phyloP scores from a whole-genome alignment of 768 basidiomycete genomes.

The Rubroboletus pulcherrimus region DNA sequence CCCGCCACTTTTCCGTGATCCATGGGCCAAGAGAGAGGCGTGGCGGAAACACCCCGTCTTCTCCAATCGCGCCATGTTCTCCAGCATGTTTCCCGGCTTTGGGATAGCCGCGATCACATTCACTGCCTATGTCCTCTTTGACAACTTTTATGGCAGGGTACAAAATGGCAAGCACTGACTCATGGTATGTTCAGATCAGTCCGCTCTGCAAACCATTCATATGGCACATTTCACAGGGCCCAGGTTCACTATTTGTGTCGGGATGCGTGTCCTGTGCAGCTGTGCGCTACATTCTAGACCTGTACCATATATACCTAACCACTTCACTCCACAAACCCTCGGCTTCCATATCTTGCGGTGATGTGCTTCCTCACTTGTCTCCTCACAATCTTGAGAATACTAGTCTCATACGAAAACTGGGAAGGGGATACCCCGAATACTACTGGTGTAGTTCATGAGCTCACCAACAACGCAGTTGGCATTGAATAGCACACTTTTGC shows the following conservation, averaged over 20 bases:
- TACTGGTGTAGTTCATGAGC: background rate
- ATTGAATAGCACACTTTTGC: background rate
- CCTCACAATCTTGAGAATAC: background rate
- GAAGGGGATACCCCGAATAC: too few relatives aligned
- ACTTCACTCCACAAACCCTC: background rate
- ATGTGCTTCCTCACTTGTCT: background rate
- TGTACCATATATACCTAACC: conserved; percentile 4
- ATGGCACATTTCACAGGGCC: background rate
- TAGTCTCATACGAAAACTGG: background rate
- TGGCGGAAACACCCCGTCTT: conserved; percentile 93
- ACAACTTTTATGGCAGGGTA: conserved; percentile 58
- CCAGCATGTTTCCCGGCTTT: conserved; percentile 90
- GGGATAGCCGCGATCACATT: conserved; percentile 92
- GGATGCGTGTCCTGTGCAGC: background rate
- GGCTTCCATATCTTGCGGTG: background rate
- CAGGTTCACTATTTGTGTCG: background rate
- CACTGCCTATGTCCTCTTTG: conserved; percentile 83
- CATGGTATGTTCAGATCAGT: conserved; percentile 5
- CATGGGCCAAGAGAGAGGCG: conserved; percentile 90
- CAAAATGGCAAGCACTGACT: conserved; percentile 27
- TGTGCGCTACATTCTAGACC: conserved; percentile 5
- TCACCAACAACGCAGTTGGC: background rate
- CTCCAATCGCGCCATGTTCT: conserved; percentile 80
- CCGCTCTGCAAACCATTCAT: background rate
- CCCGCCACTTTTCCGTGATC: conserved; percentile 80